Conservation (phyloP, 108 stramenopile species). For the Nitzschia sp. region DNA sequence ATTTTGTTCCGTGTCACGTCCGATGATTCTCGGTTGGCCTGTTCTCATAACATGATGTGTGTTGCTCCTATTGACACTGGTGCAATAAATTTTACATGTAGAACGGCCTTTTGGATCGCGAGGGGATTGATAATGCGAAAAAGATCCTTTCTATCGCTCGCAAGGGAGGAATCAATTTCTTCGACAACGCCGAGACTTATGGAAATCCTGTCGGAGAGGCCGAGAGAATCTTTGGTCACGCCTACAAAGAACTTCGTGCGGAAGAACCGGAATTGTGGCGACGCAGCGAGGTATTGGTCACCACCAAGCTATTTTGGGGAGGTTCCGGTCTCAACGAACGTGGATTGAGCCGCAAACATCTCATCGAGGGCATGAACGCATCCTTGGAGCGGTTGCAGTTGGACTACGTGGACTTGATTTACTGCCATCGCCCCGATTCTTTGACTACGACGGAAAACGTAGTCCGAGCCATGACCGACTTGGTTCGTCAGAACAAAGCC, state of each 20-base stretch:
- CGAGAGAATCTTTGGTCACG: conserved; percentile 44
- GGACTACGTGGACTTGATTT: conserved; percentile 42
- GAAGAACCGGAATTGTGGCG: conserved; percentile 44
- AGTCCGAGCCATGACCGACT: conserved; percentile 47
- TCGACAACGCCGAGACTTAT: conserved; percentile 49
- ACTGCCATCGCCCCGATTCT: conserved; percentile 41
- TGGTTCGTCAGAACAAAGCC: conserved; percentile 40
- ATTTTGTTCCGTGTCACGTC: too few relatives aligned
- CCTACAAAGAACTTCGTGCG: conserved; percentile 30
- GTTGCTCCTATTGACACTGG: too few relatives aligned
- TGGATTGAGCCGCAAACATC: conserved; percentile 42
- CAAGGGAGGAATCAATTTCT: conserved; percentile 44
- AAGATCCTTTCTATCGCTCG: conserved; percentile 32
- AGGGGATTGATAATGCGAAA: conserved; percentile 42
- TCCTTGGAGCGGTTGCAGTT: conserved; percentile 39
- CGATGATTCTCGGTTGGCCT: too few relatives aligned
- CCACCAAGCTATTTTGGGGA: conserved; percentile 51
- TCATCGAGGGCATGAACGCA: conserved; percentile 35
- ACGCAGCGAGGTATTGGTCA: conserved; percentile 37
- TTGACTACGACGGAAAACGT: conserved; percentile 40
- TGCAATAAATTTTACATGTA: not conserved
- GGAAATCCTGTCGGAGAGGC: conserved; percentile 37
- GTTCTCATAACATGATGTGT: too few relatives aligned
- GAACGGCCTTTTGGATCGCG: conserved; percentile 29
- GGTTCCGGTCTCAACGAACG: conserved; percentile 37